Evolutionary conservation across 768 basidiomycete species (phyloP).

Genomic region (Boletus rubropictus): DNA sequence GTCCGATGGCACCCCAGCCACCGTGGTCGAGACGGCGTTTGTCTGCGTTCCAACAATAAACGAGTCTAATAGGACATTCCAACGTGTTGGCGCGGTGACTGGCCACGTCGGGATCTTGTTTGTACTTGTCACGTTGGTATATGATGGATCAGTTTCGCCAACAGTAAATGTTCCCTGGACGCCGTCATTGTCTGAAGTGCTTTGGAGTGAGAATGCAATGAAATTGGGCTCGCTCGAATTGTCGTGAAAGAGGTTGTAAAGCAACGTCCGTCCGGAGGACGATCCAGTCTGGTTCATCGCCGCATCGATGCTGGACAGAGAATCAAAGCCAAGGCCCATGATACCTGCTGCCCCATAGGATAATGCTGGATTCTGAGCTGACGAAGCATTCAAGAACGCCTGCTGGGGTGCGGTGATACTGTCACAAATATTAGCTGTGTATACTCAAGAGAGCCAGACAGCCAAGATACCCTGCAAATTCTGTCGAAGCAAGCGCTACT

Average conservation of each 20-base stretch:
- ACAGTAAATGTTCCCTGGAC: conserved; percentile 68
- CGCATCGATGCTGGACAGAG: conserved; percentile 67
- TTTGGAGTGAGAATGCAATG: conserved; percentile 69
- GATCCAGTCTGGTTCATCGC: conserved; percentile 52
- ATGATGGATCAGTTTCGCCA: conserved; percentile 64
- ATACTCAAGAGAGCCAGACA: conserved; percentile 2
- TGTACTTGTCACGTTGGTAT: conserved; percentile 51
- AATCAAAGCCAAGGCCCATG: conserved; percentile 71
- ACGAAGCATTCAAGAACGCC: conserved; percentile 61
- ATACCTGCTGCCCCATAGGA: conserved; percentile 68
- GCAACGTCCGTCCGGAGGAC: conserved; percentile 58
- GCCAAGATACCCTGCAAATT: conserved; percentile 61
- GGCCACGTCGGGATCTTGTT: conserved; percentile 73
- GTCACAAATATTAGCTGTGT: conserved; percentile 5
- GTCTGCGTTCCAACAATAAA: conserved; percentile 54
- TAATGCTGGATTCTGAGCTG: conserved; percentile 67
- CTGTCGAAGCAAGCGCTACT: conserved; percentile 54
- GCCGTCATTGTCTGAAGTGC: conserved; percentile 48
- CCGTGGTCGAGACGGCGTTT: conserved; percentile 47
- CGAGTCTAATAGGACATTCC: conserved; percentile 75
- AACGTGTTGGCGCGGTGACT: conserved; percentile 51
- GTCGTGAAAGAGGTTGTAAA: conserved; percentile 69
- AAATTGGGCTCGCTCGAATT: conserved; percentile 73
- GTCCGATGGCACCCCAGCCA: conserved; percentile 54
- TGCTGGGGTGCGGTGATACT: conserved; percentile 64